Evolutionary conservation across 2,329 filamentous ascomycete genomes (phyloP).

Genomic region (Penicillium sp.): DNA sequence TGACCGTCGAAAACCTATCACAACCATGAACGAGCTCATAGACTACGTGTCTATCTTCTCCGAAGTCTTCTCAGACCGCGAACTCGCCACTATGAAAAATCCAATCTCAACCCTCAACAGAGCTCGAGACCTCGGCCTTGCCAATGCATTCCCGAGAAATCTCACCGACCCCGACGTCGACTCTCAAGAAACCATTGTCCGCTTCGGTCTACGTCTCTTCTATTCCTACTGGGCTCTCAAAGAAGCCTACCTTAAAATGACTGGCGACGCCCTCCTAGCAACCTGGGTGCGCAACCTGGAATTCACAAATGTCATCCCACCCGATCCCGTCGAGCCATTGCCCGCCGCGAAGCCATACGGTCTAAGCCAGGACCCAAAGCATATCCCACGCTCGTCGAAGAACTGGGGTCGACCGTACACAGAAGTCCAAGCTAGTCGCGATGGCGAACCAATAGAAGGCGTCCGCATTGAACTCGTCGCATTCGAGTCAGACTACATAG

Average conservation of each 20-base stretch:
- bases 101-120: conserved; percentile 23
- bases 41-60: conserved; percentile 56
- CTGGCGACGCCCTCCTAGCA: conserved; percentile 58
- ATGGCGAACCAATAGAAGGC: conserved; percentile 45
- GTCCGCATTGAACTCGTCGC: conserved; percentile 54
- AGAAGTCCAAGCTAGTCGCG: conserved; percentile 47
- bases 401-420: conserved; percentile 36
- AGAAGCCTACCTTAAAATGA: conserved; percentile 62
- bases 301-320: conserved; percentile 53
- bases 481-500: conserved; percentile 54
- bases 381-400: conserved; percentile 8
- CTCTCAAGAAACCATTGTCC: conserved; percentile 34
- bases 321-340: conserved; percentile 26
- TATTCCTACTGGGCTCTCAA: conserved; percentile 62
- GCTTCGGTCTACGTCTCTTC: conserved; percentile 54
- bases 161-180: neutral
- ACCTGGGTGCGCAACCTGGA: conserved; percentile 57
- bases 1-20: conserved; percentile 36
- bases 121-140: conserved; percentile 12
- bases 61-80: conserved; percentile 54
- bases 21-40: conserved; percentile 46
- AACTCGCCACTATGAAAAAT: conserved; percentile 51
- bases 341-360: conserved; percentile 6
- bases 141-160: conserved; percentile 6
- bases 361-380: conserved; percentile 1